These are phyloP conservation scores for Lenwebbia sp. DNA, from an alignment of 345 rosid species.

Conservation along the genomic window DNA sequence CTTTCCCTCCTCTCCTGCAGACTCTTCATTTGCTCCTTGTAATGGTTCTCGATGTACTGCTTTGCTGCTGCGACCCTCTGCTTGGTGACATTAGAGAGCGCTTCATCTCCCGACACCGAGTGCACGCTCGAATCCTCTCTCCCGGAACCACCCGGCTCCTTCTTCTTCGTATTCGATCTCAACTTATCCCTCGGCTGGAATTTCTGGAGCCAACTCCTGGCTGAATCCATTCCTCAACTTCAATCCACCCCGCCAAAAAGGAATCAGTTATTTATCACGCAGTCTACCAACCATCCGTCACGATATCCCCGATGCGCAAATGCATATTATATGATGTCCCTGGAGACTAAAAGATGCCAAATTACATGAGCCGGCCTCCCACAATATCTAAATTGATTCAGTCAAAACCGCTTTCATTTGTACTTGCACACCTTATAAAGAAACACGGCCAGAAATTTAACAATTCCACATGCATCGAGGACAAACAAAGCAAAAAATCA, in stretches of 20 bases:
- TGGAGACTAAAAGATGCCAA: background rate
- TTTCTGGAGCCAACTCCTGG: slow-evolving; percentile 8
- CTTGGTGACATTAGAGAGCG: slow-evolving; percentile 46
- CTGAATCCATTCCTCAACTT: slow-evolving; percentile 1
- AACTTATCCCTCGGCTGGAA: slow-evolving; percentile 3
- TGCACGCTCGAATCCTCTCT: slow-evolving; percentile 5
- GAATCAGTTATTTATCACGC: background rate
- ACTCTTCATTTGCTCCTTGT: slow-evolving; percentile 80
- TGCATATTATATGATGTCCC: background rate
- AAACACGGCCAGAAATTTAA: background rate
- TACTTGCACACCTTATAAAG: background rate
- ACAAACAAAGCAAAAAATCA: background rate
- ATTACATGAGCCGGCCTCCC: background rate
- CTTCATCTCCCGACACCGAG: slow-evolving; percentile 16
- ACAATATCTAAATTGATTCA: background rate
- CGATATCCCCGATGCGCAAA: background rate
- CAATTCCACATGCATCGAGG: background rate
- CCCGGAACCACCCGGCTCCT: slow-evolving; percentile 14
- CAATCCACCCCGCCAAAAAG: background rate
- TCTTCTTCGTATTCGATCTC: slow-evolving; percentile 7
- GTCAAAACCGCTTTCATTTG: background rate
- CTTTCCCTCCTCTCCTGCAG: slow-evolving; percentile 72
- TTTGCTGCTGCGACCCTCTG: slow-evolving; percentile 79
- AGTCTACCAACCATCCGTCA: background rate
- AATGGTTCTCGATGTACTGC: slow-evolving; percentile 82